A percentile compares a stretch with the other conserved stretches of the same genome.
Conservation (phyloP, 352 stramenopile species). For the Albugo laibachii region DNA sequence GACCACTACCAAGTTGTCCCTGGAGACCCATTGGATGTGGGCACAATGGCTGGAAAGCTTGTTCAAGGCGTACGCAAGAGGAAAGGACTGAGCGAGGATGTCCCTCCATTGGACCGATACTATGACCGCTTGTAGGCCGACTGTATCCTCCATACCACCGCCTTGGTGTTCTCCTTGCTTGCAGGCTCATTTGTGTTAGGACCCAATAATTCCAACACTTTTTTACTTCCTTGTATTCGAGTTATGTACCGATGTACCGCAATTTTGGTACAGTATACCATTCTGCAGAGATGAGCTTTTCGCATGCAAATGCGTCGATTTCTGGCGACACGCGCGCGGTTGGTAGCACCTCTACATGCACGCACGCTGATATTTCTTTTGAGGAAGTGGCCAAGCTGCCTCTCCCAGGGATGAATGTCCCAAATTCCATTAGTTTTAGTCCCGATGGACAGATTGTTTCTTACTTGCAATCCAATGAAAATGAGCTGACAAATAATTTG, state of each 20-base stretch:
- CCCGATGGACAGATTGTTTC: conserved; percentile 63
- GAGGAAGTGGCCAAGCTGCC: conserved; percentile 81
- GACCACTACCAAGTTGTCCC: conserved; percentile 96
- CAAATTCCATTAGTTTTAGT: conserved; percentile 68
- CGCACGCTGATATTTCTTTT: conserved; percentile 21
- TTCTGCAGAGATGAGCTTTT: too few relatives aligned
- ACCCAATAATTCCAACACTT: too few relatives aligned
- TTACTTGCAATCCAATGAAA: conserved; percentile 69
- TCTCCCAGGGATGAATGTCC: conserved; percentile 55
- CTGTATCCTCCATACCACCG: background rate
- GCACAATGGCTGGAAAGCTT: conserved; percentile 91
- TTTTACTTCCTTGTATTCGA: too few relatives aligned
- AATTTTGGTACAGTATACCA: too few relatives aligned
- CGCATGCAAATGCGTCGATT: too few relatives aligned
- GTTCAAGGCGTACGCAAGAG: conserved; percentile 88
- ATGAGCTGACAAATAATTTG: conserved; percentile 64
- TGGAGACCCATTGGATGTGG: conserved; percentile 82
- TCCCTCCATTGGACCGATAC: conserved; percentile 96
- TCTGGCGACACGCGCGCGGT: background rate
- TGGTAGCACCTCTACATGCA: too few relatives aligned
- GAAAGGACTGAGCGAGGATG: conserved; percentile 93
- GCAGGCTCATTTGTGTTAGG: too few relatives aligned
- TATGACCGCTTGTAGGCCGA: conserved; percentile 99
- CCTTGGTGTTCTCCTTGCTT: too few relatives aligned
- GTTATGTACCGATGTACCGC: too few relatives aligned